These are phyloP conservation scores for Choiromyces venosus DNA, from an alignment of 495 filamentous ascomycete species.

Conservation along the genomic window DNA sequence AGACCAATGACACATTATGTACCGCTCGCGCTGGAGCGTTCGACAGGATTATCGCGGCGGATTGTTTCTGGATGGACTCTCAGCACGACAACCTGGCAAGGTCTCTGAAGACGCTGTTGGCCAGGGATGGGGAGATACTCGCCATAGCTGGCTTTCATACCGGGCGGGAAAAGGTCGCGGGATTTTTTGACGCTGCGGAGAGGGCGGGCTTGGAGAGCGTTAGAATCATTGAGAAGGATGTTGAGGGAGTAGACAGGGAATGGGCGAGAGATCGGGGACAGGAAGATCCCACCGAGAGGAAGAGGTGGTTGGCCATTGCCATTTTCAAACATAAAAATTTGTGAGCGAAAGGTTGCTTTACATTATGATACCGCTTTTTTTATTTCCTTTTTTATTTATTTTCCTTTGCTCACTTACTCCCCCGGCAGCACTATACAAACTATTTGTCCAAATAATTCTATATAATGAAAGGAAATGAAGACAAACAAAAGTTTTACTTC, in stretches of 20 bases:
- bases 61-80: slow-evolving; percentile 79
- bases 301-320: slow-evolving; percentile 72
- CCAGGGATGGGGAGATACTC: slow-evolving; percentile 54
- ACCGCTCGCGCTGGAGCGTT: slow-evolving; percentile 49
- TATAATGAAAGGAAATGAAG: neutral
- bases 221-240: slow-evolving; percentile 66
- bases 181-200: slow-evolving; percentile 63
- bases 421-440: neutral
- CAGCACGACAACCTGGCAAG: slow-evolving; percentile 66
- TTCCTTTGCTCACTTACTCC: too few species aligned
- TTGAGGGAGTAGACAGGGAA: slow-evolving; percentile 57
- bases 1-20: slow-evolving; percentile 54
- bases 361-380: slow-evolving; percentile 3
- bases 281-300: slow-evolving; percentile 63
- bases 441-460: neutral
- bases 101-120: slow-evolving; percentile 70
- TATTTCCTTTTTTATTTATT: neutral
- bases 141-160: slow-evolving; percentile 80
- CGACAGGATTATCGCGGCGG: slow-evolving; percentile 68
- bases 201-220: slow-evolving; percentile 56
- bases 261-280: slow-evolving; percentile 59
- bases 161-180: slow-evolving; percentile 61
- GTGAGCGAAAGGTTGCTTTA: slow-evolving; percentile 3
- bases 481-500: too few species aligned
- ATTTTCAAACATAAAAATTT: slow-evolving; percentile 49